phyloP scores from a whole-genome alignment of 2,329 filamentous ascomycete genomes.

The Aciculosporium take region DNA sequence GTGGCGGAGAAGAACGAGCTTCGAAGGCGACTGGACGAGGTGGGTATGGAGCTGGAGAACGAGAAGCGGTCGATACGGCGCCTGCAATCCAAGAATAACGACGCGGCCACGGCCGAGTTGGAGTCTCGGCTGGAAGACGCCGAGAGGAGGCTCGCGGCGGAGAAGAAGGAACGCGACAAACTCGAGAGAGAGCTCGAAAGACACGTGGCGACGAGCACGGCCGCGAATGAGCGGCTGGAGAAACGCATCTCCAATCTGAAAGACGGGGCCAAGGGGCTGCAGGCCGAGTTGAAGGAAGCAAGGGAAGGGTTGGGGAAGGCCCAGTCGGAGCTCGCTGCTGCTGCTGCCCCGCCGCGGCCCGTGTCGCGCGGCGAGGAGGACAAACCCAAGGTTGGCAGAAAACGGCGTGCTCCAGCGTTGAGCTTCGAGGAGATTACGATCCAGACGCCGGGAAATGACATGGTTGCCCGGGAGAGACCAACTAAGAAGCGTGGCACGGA shows the following conservation, averaged over 20 bases:
- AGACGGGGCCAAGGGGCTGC: slow-evolving; percentile 53
- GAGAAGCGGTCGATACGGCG: slow-evolving; percentile 38
- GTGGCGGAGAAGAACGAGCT: slow-evolving; percentile 68
- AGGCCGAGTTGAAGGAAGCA: slow-evolving; percentile 57
- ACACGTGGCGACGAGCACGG: slow-evolving; percentile 44
- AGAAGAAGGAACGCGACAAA: slow-evolving; percentile 33
- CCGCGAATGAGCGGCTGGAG: slow-evolving; percentile 50
- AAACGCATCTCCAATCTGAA: slow-evolving; percentile 56
- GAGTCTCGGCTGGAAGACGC: slow-evolving; percentile 21
- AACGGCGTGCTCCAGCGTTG: slow-evolving; percentile 31
- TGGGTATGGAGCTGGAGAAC: slow-evolving; percentile 72
- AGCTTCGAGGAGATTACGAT: slow-evolving; percentile 31
- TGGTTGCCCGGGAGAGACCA: slow-evolving; percentile 25
- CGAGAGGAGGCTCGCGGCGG: slow-evolving; percentile 22
- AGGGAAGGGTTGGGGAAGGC: slow-evolving; percentile 28
- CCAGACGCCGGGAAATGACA: slow-evolving; percentile 30
- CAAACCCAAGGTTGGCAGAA: slow-evolving; percentile 21
- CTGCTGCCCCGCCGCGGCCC: slow-evolving; percentile 4
- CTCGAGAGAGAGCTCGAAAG: slow-evolving; percentile 33
- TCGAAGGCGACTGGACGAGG: slow-evolving; percentile 59
- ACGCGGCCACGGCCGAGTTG: slow-evolving; percentile 30
- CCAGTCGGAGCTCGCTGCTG: slow-evolving; percentile 3
- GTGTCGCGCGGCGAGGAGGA: slow-evolving; percentile 9
- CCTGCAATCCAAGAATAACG: slow-evolving; percentile 16
- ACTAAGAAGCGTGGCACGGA: slow-evolving; percentile 44